These are phyloP conservation scores for Phalaenopsis hybrid DNA, from an alignment of 116 monocot genomes.

Conservation along the genomic window DNA sequence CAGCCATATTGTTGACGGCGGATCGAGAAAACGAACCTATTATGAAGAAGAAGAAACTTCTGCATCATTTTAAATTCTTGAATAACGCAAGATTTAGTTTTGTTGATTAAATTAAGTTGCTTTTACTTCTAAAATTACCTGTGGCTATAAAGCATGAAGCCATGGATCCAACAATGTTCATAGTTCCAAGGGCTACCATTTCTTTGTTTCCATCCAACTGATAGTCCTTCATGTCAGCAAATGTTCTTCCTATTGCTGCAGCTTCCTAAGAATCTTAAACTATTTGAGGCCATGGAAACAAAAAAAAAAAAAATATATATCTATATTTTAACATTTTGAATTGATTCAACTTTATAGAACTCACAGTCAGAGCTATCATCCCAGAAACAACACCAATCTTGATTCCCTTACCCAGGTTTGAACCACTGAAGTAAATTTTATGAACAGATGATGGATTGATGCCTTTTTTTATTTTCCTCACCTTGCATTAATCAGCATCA, in stretches of 20 bases:
- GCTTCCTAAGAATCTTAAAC: constrained; percentile 47
- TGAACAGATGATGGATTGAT: constrained; percentile 45
- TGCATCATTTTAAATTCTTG: neutral
- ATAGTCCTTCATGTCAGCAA: constrained; percentile 69
- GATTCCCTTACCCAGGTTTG: constrained; percentile 32
- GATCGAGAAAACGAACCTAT: constrained; percentile 41
- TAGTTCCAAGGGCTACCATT: constrained; percentile 70
- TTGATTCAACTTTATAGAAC: neutral
- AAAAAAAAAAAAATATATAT: too few species aligned
- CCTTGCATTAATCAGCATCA: constrained; percentile 16
- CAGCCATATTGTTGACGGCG: constrained; percentile 45
- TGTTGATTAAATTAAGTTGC: too few species aligned
- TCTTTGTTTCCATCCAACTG: constrained; percentile 76
- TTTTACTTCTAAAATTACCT: constrained; percentile 22
- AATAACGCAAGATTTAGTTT: too few species aligned
- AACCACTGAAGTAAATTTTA: constrained; percentile 36
- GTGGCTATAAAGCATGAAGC: constrained; percentile 71
- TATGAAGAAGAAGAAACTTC: neutral
- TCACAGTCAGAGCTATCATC: constrained; percentile 61
- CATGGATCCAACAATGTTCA: constrained; percentile 71
- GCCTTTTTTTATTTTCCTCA: constrained; percentile 32
- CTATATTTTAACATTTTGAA: neutral
- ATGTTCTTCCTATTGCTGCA: constrained; percentile 68
- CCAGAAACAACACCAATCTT: constrained; percentile 45
- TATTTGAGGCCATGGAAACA: constrained; percentile 3